Conservation (phyloP, 768 basidiomycete genomes). For the Amanita pallidorosea region DNA sequence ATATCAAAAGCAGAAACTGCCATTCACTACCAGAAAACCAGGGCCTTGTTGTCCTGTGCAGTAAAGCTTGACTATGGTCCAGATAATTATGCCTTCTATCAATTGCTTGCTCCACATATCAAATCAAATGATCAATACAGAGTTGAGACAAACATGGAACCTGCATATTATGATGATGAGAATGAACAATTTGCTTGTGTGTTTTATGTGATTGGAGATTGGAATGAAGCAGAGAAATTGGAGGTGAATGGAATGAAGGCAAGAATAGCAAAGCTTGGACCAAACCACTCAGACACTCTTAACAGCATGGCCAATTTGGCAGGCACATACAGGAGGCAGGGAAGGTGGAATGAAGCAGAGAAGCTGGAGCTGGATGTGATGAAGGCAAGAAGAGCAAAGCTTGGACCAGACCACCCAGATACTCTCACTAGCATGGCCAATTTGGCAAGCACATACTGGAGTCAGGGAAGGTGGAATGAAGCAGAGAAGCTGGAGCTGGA, state of each 20-base stretch:
- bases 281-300: too few relatives aligned
- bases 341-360: too few relatives aligned
- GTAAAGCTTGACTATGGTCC: not conserved
- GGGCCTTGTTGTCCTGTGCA: not conserved
- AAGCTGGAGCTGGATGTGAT: too few relatives aligned
- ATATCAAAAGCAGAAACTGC: not conserved
- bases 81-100: not conserved
- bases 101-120: not conserved
- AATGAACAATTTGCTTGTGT: not conserved
- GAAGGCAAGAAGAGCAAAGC: not conserved
- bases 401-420: not conserved
- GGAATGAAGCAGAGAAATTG: not conserved
- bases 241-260: too few relatives aligned
- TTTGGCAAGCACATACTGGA: not conserved
- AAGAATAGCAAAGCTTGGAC: too few relatives aligned
- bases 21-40: not conserved
- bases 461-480: not conserved
- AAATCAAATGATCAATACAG: not conserved
- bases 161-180: not conserved
- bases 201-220: not conserved
- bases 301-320: too few relatives aligned
- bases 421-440: not conserved
- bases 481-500: too few relatives aligned
- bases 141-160: not conserved
- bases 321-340: too few relatives aligned